Base-by-base conservation (phyloP, 1,284 basidiomycete genomes). In the Marasmius tenuissimus region DNA sequence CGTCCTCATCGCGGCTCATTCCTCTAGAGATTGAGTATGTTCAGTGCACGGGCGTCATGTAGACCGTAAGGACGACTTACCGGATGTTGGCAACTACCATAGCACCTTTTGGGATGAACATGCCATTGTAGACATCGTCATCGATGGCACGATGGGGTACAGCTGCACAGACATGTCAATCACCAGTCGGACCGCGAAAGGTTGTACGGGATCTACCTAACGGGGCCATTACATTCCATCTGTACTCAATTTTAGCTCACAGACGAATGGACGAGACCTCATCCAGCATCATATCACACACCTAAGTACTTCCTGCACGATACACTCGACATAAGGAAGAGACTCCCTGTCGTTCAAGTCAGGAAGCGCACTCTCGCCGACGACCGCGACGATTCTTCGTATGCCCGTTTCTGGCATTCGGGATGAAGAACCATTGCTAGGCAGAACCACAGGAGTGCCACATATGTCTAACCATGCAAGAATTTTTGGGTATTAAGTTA, bases 1-100 rank as follows among this genome's bases (percentile, higher is more conserved):
- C 60, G 34, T 16, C n/a, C 18, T 57, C 55, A 47, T 61, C 45
- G 14, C 16, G 39, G 37, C 45, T 53, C 56, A 58, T 61, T n/a
- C 50, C 49, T 10, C 40, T 54, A 52, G 12, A 39, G 35, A 52
- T 8, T 18, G 34, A 61, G 39, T 11, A 39, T 33, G 18, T 12
- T 45, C 35, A 18, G 18, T 47, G 6, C 22, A 8, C 9, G 8
- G 9, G n/a, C 20, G 22, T 16, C 14, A 22, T 16, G 37, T 14
- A n/a, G 4, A n/a, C 4, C 16, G 27, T 27, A 35, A 27, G 16
- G 34, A 34, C 16, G 12, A 57, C 33, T 16, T 49, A 57, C 54
- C 11, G 9, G 27, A 45, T 0, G 38, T 61, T 51, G 12, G 55
- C 5, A 40, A 57, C 22, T 11, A 60, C 40, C 40, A 57, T 40